Base-by-base conservation (phyloP, 192 early-diverging fungal genomes). In the Coemansia asiatica region DNA sequence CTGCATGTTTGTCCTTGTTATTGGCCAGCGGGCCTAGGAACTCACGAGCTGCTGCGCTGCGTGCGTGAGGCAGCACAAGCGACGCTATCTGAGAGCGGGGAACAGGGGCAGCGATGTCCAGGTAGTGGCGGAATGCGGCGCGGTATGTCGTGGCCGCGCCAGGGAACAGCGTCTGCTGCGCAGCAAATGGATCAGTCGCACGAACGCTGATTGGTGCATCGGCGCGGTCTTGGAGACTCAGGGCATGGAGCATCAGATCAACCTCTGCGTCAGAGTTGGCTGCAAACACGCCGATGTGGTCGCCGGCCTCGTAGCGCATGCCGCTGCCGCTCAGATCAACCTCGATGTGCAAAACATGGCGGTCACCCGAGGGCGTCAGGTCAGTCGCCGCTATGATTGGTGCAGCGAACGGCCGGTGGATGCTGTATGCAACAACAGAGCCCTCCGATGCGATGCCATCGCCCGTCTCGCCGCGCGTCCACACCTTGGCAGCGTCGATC, bases 271-370 rank as follows among this genome's bases (percentile, higher is more conserved):
- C 90, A n/a, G 90, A 81, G 78, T 98, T 99, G 21, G 85, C 84
- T 0, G 95, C 90, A 85, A 89, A 97, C 23, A 99, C 85, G 22
- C 94, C 97, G 58, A 95, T 85, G 70, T 99, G 97, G 72, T 99
- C 97, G 59, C 97, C 97, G 13, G 93, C 82, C 64, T 92, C 88
- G 76, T 99, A 98, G 18, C 79, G 85, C 75, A 98, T 76, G 21
- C 90, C 90, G 13, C 89, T 91, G 36, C 86, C 93, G 23, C 80
- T 62, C 54, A 98, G 83, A 55, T 96, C 94, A n/a, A 99, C 84
- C 69, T 99, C 96, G 69, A 98, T 79, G 66, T 99, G 97, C 58
- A 96, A 71, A 76, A 95, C 93, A 63, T 93, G 87, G 58, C 97
- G 90, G 65, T 89, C 85, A 27, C 84, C 71, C 19, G 69, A 54